A percentile compares a stretch with the other conserved stretches of the same genome.
phyloP scores from a whole-genome alignment of 345 rosid species.

The Eucalyptus urophylla region DNA sequence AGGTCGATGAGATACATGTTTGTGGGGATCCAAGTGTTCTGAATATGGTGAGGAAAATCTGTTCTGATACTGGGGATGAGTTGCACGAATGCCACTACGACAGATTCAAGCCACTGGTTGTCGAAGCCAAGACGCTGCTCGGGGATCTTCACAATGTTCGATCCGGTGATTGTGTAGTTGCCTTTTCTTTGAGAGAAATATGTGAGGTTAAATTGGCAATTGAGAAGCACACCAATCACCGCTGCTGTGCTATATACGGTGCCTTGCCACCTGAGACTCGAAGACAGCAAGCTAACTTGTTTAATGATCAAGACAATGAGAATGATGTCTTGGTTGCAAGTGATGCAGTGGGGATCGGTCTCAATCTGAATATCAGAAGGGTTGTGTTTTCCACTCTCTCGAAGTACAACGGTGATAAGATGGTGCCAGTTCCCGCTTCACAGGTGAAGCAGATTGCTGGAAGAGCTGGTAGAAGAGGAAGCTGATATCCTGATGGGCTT shows the following conservation, averaged over 20 bases:
- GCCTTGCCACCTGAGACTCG: conserved; percentile 93
- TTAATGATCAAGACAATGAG: conserved; percentile 79
- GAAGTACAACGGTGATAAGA: conserved; percentile 77
- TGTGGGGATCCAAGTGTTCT: conserved; percentile 95
- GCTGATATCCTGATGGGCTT: conserved; percentile 79
- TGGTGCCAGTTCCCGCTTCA: conserved; percentile 68
- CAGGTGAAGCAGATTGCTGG: conserved; percentile 96
- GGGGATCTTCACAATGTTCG: conserved; percentile 66
- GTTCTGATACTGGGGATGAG: conserved; percentile 84
- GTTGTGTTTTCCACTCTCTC: conserved; percentile 63
- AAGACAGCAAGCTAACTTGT: conserved; percentile 81
- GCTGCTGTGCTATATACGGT: conserved; percentile 90
- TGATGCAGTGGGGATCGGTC: conserved; percentile 95
- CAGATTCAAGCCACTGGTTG: conserved; percentile 77
- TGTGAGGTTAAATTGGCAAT: conserved; percentile 87
- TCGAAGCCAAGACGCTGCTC: conserved; percentile 71
- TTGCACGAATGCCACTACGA: conserved; percentile 66
- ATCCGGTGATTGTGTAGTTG: conserved; percentile 88
- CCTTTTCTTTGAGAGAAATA: conserved; percentile 89
- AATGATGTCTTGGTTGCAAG: conserved; percentile 91
- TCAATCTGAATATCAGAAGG: conserved; percentile 84
- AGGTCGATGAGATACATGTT: conserved; percentile 90
- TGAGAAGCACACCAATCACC: conserved; percentile 68
- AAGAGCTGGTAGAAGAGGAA: conserved; percentile 95
- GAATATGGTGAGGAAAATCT: conserved; percentile 59